phyloP scores from a whole-genome alignment of 2,329 filamentous ascomycete species.

The Arachnomyces sp. region DNA sequence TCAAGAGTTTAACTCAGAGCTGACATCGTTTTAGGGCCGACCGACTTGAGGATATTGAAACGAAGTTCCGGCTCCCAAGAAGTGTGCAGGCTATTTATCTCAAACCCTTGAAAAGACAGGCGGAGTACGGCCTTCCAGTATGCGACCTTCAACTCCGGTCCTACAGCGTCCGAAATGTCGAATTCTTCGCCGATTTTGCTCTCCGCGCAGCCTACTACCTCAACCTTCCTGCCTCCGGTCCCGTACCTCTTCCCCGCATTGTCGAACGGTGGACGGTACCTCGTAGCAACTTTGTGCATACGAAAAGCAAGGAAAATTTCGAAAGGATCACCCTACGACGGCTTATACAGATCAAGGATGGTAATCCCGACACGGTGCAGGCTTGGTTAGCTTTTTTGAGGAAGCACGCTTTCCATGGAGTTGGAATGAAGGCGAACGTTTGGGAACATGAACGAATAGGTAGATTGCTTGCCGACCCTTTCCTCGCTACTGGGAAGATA shows the following conservation, averaged over 20 bases:
- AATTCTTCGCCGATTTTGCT: conserved; percentile 92
- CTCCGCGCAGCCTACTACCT: conserved; percentile 92
- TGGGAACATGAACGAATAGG: conserved; percentile 76
- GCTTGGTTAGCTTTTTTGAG: conserved; percentile 86
- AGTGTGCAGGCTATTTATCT: conserved; percentile 80
- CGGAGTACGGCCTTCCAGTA: conserved; percentile 68
- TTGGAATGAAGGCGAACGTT: conserved; percentile 97
- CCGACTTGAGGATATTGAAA: conserved; percentile 25
- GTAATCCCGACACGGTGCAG: conserved; percentile 78
- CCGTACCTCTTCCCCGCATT: conserved; percentile 75
- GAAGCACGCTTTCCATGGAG: conserved; percentile 89
- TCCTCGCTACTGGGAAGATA: conserved; percentile 1
- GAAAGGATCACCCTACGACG: conserved; percentile 80
- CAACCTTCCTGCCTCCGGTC: conserved; percentile 73
- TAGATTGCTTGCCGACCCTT: conserved; percentile 30
- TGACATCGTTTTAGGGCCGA: conserved; percentile 22
- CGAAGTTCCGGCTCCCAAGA: conserved; percentile 56
- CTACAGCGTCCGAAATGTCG: conserved; percentile 79
- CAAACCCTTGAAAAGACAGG: conserved; percentile 66
- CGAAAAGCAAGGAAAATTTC: conserved; percentile 97
- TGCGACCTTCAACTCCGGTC: conserved; percentile 91
- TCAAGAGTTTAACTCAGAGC: neutral
- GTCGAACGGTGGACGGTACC: conserved; percentile 93
- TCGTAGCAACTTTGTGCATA: conserved; percentile 81
- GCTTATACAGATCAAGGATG: conserved; percentile 87